A percentile compares a stretch with the other conserved stretches of the same genome.
These are phyloP conservation scores for Erysimum cheiranthoides DNA, from an alignment of 345 rosid species.

Conservation along the genomic window DNA sequence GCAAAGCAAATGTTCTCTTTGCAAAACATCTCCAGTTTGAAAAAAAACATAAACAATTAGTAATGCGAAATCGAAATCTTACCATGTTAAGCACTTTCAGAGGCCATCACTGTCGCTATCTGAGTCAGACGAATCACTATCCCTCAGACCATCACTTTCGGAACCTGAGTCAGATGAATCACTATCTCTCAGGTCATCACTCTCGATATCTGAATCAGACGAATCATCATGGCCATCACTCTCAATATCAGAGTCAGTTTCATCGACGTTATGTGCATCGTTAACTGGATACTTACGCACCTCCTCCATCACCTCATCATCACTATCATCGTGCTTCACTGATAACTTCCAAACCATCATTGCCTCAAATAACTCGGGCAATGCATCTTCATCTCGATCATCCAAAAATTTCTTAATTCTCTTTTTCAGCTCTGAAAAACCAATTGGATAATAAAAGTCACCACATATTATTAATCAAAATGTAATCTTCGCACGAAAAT, in stretches of 20 bases:
- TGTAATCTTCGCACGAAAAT: not conserved
- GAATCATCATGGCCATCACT: slow-evolving; percentile 18
- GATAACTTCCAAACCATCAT: slow-evolving; percentile 69
- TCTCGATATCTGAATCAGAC: slow-evolving; percentile 34
- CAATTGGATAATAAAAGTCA: not conserved
- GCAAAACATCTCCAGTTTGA: not conserved
- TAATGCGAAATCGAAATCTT: slow-evolving; percentile 3
- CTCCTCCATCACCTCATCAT: slow-evolving; percentile 56
- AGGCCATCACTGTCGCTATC: slow-evolving; percentile 26
- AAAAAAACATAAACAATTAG: no score
- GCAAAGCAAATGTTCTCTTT: not conserved
- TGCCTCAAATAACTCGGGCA: slow-evolving; percentile 66
- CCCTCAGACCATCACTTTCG: not conserved
- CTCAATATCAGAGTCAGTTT: slow-evolving; percentile 31
- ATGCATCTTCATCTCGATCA: slow-evolving; percentile 62
- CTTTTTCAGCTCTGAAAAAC: slow-evolving; percentile 60
- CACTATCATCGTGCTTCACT: slow-evolving; percentile 66
- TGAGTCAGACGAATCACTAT: slow-evolving; percentile 25
- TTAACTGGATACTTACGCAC: slow-evolving; percentile 39
- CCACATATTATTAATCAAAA: not conserved
- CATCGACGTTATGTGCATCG: not conserved
- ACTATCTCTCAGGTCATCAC: not conserved
- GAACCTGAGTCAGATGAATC: slow-evolving; percentile 29
- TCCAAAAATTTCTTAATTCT: slow-evolving; percentile 52
- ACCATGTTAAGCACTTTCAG: slow-evolving; percentile 39